Evolutionary conservation across 768 basidiomycete species (phyloP).

Genomic region (Lepiota venenata): DNA sequence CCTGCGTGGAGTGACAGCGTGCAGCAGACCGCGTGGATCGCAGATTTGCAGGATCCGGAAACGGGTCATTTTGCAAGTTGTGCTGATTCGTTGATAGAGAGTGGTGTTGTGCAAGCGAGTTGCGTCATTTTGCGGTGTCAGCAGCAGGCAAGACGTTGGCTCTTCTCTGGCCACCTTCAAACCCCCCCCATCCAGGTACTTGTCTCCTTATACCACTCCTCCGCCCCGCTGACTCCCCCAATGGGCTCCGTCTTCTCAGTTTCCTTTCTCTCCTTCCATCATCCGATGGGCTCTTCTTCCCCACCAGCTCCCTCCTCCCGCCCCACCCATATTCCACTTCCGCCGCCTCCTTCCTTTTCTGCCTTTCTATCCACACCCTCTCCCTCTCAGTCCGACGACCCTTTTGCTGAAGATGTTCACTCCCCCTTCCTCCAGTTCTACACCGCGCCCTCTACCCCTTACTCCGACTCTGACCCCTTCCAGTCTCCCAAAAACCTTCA

Average conservation of each 20-base stretch:
- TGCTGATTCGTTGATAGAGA: constrained; percentile 9
- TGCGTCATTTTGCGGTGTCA: constrained; percentile 12
- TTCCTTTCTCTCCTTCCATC: constrained; percentile 6
- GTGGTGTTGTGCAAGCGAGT: constrained; percentile 9
- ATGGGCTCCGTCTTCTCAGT: constrained; percentile 13
- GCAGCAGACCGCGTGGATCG: constrained; percentile 7
- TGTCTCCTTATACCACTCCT: constrained; percentile 5
- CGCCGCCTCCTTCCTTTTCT: constrained; percentile 27
- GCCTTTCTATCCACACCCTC: constrained; percentile 32
- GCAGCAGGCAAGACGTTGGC: constrained; percentile 7
- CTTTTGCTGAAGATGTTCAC: constrained; percentile 22
- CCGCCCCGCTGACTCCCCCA: constrained; percentile 8
- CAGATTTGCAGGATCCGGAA: constrained; percentile 5
- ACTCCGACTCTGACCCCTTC: constrained; percentile 24
- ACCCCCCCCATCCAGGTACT: constrained; percentile 8
- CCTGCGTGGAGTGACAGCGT: neutral
- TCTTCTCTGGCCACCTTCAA: neutral
- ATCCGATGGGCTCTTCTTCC: constrained; percentile 11
- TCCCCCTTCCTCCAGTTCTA: constrained; percentile 36
- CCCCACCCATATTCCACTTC: constrained; percentile 31
- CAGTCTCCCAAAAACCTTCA: constrained; percentile 11
- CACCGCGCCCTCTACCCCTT: constrained; percentile 47
- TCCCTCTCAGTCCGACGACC: constrained; percentile 24
- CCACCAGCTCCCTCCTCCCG: constrained; percentile 9
- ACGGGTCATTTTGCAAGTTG: neutral